Evolutionary conservation across 805 yeast genomes (phyloP), one percentile per base, ranked within the genome.

Genomic region (Yarrowia keelungensis): DNA sequence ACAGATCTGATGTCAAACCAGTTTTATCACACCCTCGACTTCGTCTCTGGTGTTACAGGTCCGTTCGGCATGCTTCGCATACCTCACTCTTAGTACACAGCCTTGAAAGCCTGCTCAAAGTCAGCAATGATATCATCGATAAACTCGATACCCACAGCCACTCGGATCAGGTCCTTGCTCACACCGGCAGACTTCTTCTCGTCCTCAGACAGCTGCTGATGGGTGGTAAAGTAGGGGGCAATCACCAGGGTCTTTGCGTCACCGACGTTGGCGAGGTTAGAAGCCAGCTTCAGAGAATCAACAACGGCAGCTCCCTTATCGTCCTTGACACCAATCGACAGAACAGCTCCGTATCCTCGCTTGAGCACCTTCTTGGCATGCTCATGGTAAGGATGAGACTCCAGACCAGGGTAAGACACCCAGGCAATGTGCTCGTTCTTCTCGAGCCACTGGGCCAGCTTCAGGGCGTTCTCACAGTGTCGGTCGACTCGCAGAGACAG

Each of bases 171-270:
- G 73, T 91, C 97, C 74, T 89, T 88, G 69, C 95, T 86, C 69
- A 94, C 98, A 80, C 98, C 98, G 62, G 96, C 84, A 14, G 89
- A 87, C 50, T 80, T 69, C 81, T 91, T 91, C 82, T 92, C 98
- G 72, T 87, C 90, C 56, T 90, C 92, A 50, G 82, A 79, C 76
- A 94, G 85, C 82, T 95, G 98, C 78, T 92, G 93, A 80, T 94
- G 99, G 35, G 98, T 94, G 49, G 98, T 95, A 80, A 86, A 92
- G 84, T 89, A 93, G 72, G 99, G 99, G 68, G 97, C 93, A 79
- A 94, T 94, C 69, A 94, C 97, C 77, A 94, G 85, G 54, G 98
- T 91, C 83, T 94, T 95, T 64, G 94, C 88, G 76, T 94, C 99
- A 77, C 99, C 99, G 70, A 94, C 98, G 76, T 94, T 94, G 62